These are phyloP conservation scores for Mucor plumbeus DNA, from an alignment of 371 early-diverging fungal species.

Conservation along the genomic window DNA sequence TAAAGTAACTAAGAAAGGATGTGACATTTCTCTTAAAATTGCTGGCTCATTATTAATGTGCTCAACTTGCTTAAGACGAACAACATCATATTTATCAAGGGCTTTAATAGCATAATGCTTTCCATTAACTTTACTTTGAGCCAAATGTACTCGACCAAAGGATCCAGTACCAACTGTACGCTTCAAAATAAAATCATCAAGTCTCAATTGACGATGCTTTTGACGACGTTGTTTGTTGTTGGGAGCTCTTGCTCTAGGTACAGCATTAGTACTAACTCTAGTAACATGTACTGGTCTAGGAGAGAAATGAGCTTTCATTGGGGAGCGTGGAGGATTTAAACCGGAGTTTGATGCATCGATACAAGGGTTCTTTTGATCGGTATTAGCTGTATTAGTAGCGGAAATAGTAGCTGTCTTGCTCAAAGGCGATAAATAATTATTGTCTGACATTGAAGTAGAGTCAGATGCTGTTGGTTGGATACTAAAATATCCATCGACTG, in stretches of 20 bases:
- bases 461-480: slow-evolving; percentile 8
- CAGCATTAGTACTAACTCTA: slow-evolving; percentile 27
- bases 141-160: slow-evolving; percentile 74
- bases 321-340: slow-evolving; percentile 22
- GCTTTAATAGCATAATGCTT: slow-evolving; percentile 90
- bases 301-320: slow-evolving; percentile 20
- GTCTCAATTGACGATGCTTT: slow-evolving; percentile 27
- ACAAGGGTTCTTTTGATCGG: slow-evolving; percentile 16
- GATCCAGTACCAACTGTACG: slow-evolving; percentile 76
- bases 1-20: slow-evolving; percentile 92
- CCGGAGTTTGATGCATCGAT: slow-evolving; percentile 11
- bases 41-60: slow-evolving; percentile 91
- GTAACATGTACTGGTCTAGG: slow-evolving; percentile 25
- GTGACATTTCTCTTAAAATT: slow-evolving; percentile 80
- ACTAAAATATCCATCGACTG: slow-evolving; percentile 25
- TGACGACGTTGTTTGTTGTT: slow-evolving; percentile 19
- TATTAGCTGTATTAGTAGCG: not conserved
- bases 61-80: slow-evolving; percentile 91
- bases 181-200: slow-evolving; percentile 43
- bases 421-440: not conserved
- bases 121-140: slow-evolving; percentile 49
- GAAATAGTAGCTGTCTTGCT: slow-evolving; percentile 1
- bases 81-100: slow-evolving; percentile 91
- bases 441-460: not conserved
- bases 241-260: slow-evolving; percentile 21